Base-by-base conservation (phyloP, 2,329 filamentous ascomycete genomes). In the Bretziella fagacearum region DNA sequence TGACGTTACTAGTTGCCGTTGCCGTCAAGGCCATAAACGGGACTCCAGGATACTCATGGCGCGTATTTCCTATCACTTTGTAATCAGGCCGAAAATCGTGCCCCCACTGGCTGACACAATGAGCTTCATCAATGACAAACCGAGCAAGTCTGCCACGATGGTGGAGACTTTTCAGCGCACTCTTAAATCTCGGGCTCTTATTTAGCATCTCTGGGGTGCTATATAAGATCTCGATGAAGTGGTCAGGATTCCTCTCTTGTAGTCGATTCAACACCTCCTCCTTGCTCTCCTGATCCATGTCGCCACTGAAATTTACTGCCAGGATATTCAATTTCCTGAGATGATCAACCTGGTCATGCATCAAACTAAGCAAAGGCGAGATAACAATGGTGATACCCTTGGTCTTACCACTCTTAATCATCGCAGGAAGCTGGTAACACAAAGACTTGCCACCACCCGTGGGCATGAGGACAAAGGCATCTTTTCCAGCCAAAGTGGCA, bases 81-180 rank as follows among this genome's bases (percentile, higher is more conserved):
- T 98, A 98, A 59, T 96, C 89, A 1, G 87, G 89, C 39, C 93
- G 77, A 59, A 98, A 98, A 60, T 98, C 91, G 55, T 98, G 91
- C 1, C 91, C 91, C 91, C 91, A 98, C 66, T 98, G 87, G 61
- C 91, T 96, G 22, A 98, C 89, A 61, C 91, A 98, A 60, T 98
- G 91, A n/a, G 91, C 91, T 64, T 98, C 93, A 55, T 98, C 91
- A 52, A 98, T 93, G 46, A 98, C 91, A 42, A 98, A 76, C 22
- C 91, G 77, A 13, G 93, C 89, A 45, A 98, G 74, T 55, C 80
- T 83, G 3, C 71, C 67, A 44, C 76, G 76, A 11, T 63, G 62
- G 59, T 94, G 73, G n/a, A 98, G 67, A 2, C 66, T 68, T 44
- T 74, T 64, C 52, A 98, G 69, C 2, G 69, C 73, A 44, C 68